Percentiles rank a stretch among this genome's conserved stretches.
Conservation (phyloP, 2,329 filamentous ascomycete genomes). For the Lachnellula occidentalis region DNA sequence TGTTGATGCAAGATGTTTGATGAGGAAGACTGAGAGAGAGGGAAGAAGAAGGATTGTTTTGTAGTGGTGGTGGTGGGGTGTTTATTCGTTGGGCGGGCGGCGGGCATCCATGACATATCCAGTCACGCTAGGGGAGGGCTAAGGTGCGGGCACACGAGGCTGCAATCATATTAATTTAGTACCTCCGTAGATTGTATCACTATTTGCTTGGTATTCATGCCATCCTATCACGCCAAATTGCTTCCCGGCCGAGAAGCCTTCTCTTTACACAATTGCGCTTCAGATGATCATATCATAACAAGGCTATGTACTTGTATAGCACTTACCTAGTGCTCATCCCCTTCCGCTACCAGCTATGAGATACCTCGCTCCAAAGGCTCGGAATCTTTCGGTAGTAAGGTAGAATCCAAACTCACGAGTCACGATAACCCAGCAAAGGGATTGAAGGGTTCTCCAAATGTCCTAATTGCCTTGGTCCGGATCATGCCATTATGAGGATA, state of each 20-base stretch:
- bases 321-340: too few relatives aligned
- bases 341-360: too few relatives aligned
- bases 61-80: constrained; percentile 14
- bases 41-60: constrained; percentile 3
- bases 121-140: neutral
- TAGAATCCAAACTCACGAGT: too few relatives aligned
- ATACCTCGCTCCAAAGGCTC: constrained; percentile 1
- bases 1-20: constrained; percentile 13
- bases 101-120: constrained; percentile 4
- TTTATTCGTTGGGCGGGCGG: constrained; percentile 10
- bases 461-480: constrained; percentile 6
- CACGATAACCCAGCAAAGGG: constrained; percentile 16
- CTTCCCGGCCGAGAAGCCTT: neutral
- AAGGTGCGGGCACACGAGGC: neutral
- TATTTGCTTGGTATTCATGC: neutral
- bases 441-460: constrained; percentile 7
- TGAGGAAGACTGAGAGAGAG: constrained; percentile 8
- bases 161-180: neutral
- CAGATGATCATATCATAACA: too few relatives aligned
- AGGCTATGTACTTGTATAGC: neutral
- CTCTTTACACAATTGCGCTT: constrained; percentile 7
- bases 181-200: too few relatives aligned
- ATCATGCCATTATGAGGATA: constrained; percentile 29
- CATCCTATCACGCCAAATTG: neutral
- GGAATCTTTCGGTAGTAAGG: constrained; percentile 15